Percentiles rank a stretch among this genome's conserved stretches.
Evolutionary conservation across 306 rosid genomes (phyloP).

Genomic region (Acacia acuminata): DNA sequence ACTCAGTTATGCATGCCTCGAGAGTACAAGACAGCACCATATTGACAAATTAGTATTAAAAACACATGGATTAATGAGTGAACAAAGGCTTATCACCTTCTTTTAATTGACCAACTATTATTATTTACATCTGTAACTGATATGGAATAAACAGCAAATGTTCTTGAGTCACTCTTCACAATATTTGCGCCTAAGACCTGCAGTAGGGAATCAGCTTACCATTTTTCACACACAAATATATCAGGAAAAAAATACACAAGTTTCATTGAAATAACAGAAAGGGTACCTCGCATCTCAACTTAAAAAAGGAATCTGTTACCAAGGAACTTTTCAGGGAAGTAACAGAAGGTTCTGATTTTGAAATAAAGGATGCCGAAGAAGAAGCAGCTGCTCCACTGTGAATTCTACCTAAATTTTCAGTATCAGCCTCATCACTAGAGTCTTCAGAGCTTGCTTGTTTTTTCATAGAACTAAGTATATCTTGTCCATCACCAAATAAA

Average conservation of each 20-base stretch:
- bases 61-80: constrained; percentile 20
- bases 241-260: neutral
- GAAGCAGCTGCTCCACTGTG: constrained; percentile 89
- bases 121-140: constrained; percentile 85
- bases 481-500: constrained; percentile 95
- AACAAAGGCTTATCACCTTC: constrained; percentile 67
- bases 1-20: constrained; percentile 19
- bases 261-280: constrained; percentile 13
- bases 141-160: constrained; percentile 95
- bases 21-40: constrained; percentile 2
- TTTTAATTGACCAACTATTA: constrained; percentile 94
- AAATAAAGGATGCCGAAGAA: constrained; percentile 63
- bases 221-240: constrained; percentile 31
- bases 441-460: constrained; percentile 50
- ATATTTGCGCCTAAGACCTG: constrained; percentile 98
- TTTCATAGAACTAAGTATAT: constrained; percentile 69
- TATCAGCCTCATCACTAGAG: constrained; percentile 76
- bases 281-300: constrained; percentile 96
- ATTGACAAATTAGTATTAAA: constrained; percentile 18
- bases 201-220: constrained; percentile 43
- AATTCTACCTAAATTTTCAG: constrained; percentile 68
- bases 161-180: constrained; percentile 91
- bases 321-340: constrained; percentile 62
- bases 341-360: constrained; percentile 42
- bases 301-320: constrained; percentile 72